Evolutionary conservation across 2,329 filamentous ascomycete genomes (phyloP), one percentile per base, ranked within the genome.

Genomic region (Fulvia fulva): DNA sequence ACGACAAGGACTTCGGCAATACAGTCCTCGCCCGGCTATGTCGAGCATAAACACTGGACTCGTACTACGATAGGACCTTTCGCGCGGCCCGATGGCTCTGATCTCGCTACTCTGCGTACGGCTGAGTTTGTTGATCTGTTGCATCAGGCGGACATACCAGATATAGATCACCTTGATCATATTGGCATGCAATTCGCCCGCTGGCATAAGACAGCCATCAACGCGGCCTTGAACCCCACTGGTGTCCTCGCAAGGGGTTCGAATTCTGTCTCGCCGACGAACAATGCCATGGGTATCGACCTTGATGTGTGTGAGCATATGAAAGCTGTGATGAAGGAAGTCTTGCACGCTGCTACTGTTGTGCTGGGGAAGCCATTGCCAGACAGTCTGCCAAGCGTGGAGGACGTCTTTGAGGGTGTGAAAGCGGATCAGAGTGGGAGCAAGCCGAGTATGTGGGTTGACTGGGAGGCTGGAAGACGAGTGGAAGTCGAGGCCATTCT

Each of bases 181-280:
- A 75, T 84, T 30, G 86, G 84, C 59, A 76, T 90, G 47, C 88
- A 90, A 73, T 81, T 84, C 44, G 82, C 90, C 19, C 80, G 87
- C 23, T 90, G 87, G 87, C 87, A 90, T 73, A 90, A 90, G 73
- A 83, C 90, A 61, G 87, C 85, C 66, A 89, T 90, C 77, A 90
- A 90, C 71, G 85, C 87, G 0, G 83, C 85, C 53, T 88, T 90
- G 81, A 90, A 90, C 74, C 87, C 87, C 0, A 86, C 84, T 0
- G 84, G 87, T 1, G 86, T 90, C 7, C 78, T 90, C 0, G 83
- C 82, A 0, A 84, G 85, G 12, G 85, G 86, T 1, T 76, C 80
- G 1, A 81, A 83, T 54, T 90, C 47, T 11, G 14, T 32, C 5
- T n/a, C 25, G 5, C 47, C 47, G 3, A 50, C 47, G 3, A 50